Base-by-base conservation (phyloP, 2,329 filamentous ascomycete genomes). In the Botrytis deweyae region DNA sequence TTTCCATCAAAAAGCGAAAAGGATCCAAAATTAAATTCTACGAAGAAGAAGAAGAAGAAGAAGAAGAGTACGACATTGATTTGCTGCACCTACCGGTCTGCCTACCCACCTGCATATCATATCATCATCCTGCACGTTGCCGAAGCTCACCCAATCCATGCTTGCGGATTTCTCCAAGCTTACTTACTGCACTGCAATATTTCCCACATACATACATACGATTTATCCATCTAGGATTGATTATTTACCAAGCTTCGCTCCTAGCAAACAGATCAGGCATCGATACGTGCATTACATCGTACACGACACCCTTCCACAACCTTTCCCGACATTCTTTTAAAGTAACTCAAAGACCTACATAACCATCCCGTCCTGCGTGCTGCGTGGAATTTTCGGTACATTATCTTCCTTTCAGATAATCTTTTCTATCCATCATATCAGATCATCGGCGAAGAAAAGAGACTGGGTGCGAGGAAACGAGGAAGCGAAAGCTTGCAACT, bases 361-460 rank as follows among this genome's bases (percentile, higher is more conserved):
- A 52, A 58, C 66, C 25, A 58, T 68, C 49, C 49, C 66, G 66
- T 42, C 36, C 66, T 68, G 66, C 66, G 49, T 42, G 33, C 66
- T 68, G 66, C 66, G 66, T 68, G 66, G 66, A 68, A 58, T 42
- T 58, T 68, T 68, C 66, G 66, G 55, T 68, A 68, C 66, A 42
- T 68, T 58, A 68, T 68, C 66, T 68, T 66, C 44, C 25, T 55
- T 40, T 25, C 25, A 68, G 36, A 40, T 55, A 29, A 29, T 68
- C 65, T 40, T 40, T 55, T 3, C 16, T n/a, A 40, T 68, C 65
- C 46, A 68, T 55, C 65, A 55, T 55, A 68, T 55, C 66, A 68
- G 36, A 68, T 68, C 66, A 68, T 58, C 25, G 36, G 36, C 38
- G 38, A 64, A 42, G 29, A 33, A 9, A 42, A 68, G 36, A 33